These are phyloP conservation scores for Corynascus novoguineensis DNA, from an alignment of 495 filamentous ascomycete genomes.

Conservation along the genomic window DNA sequence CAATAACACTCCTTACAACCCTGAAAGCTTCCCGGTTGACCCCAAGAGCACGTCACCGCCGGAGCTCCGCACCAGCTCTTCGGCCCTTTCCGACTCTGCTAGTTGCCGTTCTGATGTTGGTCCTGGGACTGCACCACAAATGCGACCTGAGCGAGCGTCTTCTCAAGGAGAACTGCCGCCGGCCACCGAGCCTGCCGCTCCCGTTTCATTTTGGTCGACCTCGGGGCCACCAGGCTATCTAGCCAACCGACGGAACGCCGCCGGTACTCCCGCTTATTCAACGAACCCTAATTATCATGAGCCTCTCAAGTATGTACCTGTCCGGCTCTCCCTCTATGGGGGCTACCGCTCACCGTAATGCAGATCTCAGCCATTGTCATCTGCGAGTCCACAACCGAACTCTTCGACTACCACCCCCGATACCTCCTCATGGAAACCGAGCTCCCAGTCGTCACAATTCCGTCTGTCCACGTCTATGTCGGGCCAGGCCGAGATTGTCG, in stretches of 20 bases:
- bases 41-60: constrained; percentile 11
- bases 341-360: background rate
- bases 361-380: constrained; percentile 36
- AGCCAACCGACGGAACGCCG: constrained; percentile 36
- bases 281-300: constrained; percentile 32
- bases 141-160: background rate
- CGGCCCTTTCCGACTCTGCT: constrained; percentile 15
- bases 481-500: constrained; percentile 74
- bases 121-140: constrained; percentile 5
- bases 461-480: constrained; percentile 71
- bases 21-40: constrained; percentile 10
- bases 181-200: background rate
- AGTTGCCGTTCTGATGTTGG: constrained; percentile 12
- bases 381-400: constrained; percentile 30
- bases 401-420: constrained; percentile 9
- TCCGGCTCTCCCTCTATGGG: background rate
- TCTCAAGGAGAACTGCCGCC: constrained; percentile 4
- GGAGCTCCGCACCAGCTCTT: constrained; percentile 15
- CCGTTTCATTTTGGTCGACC: constrained; percentile 25
- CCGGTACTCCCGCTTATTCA: constrained; percentile 35
- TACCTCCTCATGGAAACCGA: constrained; percentile 11
- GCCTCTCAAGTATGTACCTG: constrained; percentile 30
- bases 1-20: background rate
- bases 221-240: constrained; percentile 36
- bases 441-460: constrained; percentile 44